Base-by-base conservation (phyloP, 2,329 filamentous ascomycete species). In the Sarocladiaceae sp. region DNA sequence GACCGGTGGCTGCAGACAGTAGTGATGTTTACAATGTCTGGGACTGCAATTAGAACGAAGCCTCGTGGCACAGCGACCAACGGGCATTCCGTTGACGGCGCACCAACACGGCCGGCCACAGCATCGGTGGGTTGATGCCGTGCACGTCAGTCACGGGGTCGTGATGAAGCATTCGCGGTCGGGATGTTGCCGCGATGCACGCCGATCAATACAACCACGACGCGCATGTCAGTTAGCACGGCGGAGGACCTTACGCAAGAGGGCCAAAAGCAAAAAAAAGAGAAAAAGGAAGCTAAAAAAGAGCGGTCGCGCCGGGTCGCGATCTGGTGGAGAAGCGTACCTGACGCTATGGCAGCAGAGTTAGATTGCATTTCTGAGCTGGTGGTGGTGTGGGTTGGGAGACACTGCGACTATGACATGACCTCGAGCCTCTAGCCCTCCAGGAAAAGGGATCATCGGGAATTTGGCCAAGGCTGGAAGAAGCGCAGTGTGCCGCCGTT, bases 321-420 rank as follows among this genome's bases (percentile, higher is more conserved):
- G 37, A 41, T 41, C 37, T 41, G 37, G 37, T 41, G 37, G 37
- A 41, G 37, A 23, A 26, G n/a, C 4, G 37, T 41, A 24, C 37
- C 37, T 29, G 37, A 24, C 37, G 37, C 37, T 41, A 41, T 19
- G 37, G 37, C 37, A 12, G 21, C 23, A 41, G 37, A 41, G 23
- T 41, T 27, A 41, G 24, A 41, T 41, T 41, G 13, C 37, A 27
- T 24, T 41, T 24, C 19, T 27, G 23, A 6, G 23, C 26, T 27
- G 23, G 23, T 27, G 23, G 37, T 21, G 34, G 12, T 9, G 11
- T 35, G 33, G 33, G 33, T 35, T 35, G 16, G 6, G 31, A 6
- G 13, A 33, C 34, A 24, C 4, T 21, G 34, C 34, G 34, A 39
- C 19, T 11, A 39, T 39, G 34, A 39, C 34, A 15, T 21, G 34